phyloP scores from a whole-genome alignment of 768 basidiomycete genomes.

The Amanita pseudoporphyria region DNA sequence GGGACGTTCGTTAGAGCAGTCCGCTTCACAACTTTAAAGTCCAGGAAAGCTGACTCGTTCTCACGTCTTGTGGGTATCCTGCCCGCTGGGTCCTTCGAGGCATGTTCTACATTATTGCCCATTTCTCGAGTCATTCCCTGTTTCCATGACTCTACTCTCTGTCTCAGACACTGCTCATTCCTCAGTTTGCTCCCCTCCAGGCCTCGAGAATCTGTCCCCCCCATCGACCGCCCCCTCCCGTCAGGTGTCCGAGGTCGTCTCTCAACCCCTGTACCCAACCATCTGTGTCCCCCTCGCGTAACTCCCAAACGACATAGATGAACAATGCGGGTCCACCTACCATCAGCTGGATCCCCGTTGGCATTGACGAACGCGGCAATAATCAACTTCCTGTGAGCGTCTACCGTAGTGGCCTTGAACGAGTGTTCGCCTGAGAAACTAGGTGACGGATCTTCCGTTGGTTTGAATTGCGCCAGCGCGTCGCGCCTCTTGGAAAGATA shows the following conservation, averaged over 20 bases:
- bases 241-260: conserved; percentile 12
- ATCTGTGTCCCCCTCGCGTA: conserved; percentile 27
- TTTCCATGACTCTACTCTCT: conserved; percentile 19
- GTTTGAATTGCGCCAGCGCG: not conserved
- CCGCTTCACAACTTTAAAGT: conserved; percentile 36
- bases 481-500: conserved; percentile 1
- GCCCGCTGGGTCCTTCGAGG: not conserved
- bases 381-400: conserved; percentile 23
- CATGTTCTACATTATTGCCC: not conserved
- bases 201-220: conserved; percentile 42
- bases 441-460: not conserved
- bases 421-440: not conserved
- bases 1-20: conserved; percentile 13
- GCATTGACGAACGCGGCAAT: conserved; percentile 24
- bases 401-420: conserved; percentile 14
- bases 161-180: conserved; percentile 16
- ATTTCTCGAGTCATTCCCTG: conserved; percentile 12
- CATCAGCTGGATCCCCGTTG: conserved; percentile 29
- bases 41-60: conserved; percentile 2
- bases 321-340: conserved; percentile 37
- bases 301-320: conserved; percentile 30
- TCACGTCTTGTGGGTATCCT: conserved; percentile 8
- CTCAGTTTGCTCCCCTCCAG: conserved; percentile 29
- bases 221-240: conserved; percentile 26
- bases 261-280: conserved; percentile 17